phyloP scores from a whole-genome alignment of 2,329 filamentous ascomycete genomes.

The Aschersonia sp. region DNA sequence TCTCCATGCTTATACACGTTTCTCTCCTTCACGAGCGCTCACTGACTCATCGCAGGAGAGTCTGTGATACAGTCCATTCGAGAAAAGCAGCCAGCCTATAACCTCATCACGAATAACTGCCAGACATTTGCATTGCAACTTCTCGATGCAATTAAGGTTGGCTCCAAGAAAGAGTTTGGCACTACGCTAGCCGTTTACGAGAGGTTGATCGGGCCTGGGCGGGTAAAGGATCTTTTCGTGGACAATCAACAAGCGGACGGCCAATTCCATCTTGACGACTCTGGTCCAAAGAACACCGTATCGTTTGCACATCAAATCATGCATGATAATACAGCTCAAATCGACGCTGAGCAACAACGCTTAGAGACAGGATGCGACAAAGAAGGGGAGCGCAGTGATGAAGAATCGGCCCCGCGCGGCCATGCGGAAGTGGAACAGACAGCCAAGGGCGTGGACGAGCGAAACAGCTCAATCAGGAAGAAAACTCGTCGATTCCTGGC shows the following conservation, averaged over 20 bases:
- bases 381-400: constrained; percentile 4
- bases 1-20: neutral
- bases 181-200: constrained; percentile 40
- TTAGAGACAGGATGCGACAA: constrained; percentile 1
- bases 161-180: constrained; percentile 33
- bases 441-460: neutral
- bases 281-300: constrained; percentile 21
- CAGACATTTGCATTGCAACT: constrained; percentile 40
- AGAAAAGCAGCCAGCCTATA: constrained; percentile 33
- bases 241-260: constrained; percentile 7
- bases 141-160: constrained; percentile 38
- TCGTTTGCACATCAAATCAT: constrained; percentile 35
- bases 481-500: constrained; percentile 5
- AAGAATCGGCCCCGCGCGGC: too few relatives aligned
- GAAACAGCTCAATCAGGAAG: neutral
- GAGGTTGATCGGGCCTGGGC: constrained; percentile 30
- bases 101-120: constrained; percentile 46
- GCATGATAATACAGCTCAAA: constrained; percentile 36
- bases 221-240: constrained; percentile 35
- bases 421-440: constrained; percentile 1
- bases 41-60: constrained; percentile 23
- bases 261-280: constrained; percentile 8
- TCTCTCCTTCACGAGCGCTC: neutral
- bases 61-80: constrained; percentile 38
- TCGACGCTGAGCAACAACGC: constrained; percentile 25